phyloP scores from a whole-genome alignment of 2,329 filamentous ascomycete genomes.

The Trichoderma endophyticum region DNA sequence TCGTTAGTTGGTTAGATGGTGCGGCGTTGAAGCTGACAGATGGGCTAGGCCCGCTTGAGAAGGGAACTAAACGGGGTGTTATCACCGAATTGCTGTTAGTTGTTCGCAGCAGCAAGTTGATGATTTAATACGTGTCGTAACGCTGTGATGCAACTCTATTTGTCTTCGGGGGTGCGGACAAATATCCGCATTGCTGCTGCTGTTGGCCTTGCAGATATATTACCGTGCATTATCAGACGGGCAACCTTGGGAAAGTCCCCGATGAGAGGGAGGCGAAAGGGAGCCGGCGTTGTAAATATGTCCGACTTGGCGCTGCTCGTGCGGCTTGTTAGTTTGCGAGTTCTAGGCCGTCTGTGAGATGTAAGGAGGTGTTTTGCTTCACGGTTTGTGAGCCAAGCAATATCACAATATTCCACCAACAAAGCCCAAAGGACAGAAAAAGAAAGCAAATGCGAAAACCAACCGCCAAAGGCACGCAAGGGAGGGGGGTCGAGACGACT shows the following conservation, averaged over 20 bases:
- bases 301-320: background rate
- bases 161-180: background rate
- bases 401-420: background rate
- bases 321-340: background rate
- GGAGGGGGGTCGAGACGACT: conserved; percentile 6
- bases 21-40: conserved; percentile 2
- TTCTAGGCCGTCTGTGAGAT: background rate
- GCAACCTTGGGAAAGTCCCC: background rate
- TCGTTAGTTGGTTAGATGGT: background rate
- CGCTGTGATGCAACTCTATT: background rate
- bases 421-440: background rate
- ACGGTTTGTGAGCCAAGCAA: background rate
- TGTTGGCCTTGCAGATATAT: background rate
- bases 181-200: background rate
- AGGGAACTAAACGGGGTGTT: background rate
- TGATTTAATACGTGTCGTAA: background rate
- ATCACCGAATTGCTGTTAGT: background rate
- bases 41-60: conserved; percentile 2
- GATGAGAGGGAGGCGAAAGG: background rate
- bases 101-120: background rate
- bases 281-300: background rate
- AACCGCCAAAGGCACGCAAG: background rate
- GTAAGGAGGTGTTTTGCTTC: background rate
- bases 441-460: background rate
- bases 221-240: background rate